Evolutionary conservation across 495 filamentous ascomycete species (phyloP).

Genomic region (Oleoguttula mirabilis): DNA sequence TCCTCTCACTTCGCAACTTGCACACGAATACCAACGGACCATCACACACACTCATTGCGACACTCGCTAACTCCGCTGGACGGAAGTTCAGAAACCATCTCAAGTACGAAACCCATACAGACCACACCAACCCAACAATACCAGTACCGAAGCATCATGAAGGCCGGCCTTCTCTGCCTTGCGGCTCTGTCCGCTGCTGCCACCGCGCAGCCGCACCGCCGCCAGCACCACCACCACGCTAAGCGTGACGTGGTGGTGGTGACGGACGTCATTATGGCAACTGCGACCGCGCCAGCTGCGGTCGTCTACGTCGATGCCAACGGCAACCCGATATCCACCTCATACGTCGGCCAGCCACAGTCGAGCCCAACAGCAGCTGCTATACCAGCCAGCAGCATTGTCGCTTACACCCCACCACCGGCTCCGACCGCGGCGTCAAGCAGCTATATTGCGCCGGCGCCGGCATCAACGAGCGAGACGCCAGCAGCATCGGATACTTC

Average conservation of each 20-base stretch:
- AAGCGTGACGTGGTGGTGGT: conserved; percentile 3
- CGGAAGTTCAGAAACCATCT: too few relatives aligned
- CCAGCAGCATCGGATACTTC: conserved; percentile 15
- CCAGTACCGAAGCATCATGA: too few relatives aligned
- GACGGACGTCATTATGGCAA: conserved; percentile 21
- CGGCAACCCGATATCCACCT: conserved; percentile 41
- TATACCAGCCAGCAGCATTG: background rate
- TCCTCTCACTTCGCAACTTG: too few relatives aligned
- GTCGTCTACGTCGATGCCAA: conserved; percentile 54
- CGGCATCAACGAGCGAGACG: conserved; percentile 12
- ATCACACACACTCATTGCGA: too few relatives aligned
- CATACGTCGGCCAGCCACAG: conserved; percentile 4
- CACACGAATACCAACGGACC: too few relatives aligned
- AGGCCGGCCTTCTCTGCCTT: conserved; percentile 10
- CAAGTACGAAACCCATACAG: too few relatives aligned
- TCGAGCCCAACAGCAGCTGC: background rate
- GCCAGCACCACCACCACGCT: conserved; percentile 3
- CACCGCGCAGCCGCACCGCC: conserved; percentile 8
- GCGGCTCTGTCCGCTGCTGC: conserved; percentile 2
- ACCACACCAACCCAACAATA: too few relatives aligned
- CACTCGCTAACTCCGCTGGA: too few relatives aligned
- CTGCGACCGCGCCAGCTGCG: conserved; percentile 33
- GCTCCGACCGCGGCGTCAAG: conserved; percentile 1
- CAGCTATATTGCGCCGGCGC: background rate
- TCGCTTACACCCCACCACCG: background rate